Evolutionary conservation across 2,329 filamentous ascomycete species (phyloP), one percentile per base, ranked within the genome.

Genomic region (Pochonia chlamydosporia): DNA sequence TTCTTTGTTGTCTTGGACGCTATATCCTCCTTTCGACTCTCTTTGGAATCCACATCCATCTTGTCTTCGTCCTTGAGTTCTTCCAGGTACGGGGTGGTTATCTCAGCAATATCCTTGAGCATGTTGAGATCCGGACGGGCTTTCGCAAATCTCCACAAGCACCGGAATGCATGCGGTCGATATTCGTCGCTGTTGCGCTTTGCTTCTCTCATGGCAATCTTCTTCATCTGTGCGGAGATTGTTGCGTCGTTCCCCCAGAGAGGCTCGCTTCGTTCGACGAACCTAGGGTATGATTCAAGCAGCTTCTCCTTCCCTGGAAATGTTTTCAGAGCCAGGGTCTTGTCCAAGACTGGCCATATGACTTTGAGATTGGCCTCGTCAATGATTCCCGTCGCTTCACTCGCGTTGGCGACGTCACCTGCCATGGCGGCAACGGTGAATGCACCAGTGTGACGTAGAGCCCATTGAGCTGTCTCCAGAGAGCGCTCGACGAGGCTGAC

Each of bases 291-390:
- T 5, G 87, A 84, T 37, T 82, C 76, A 3, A 97, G 73, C 26
- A 99, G 79, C 55, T 82, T 83, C 66, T 96, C 90, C 63, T 99
- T 99, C 20, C 89, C 89, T 1, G 86, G 78, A 75, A 96, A 99
- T 1, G 91, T 96, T 74, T 96, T 97, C 11, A 95, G 82, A 3
- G 82, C 79, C 35, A 97, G 69, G 1, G 88, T 82, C 59, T 86
- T 89, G 53, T 96, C 89, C 41, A 96, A 74, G 2, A 85, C 79
- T 0, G 88, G 88, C 92, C 92, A 99, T 20, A 96, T 72, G 14
- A 71, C 69, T 54, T 75, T 72, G 16, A 87, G 73, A 35, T 83
- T 81, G 3, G 73, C 60, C 16, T 76, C 72, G 51, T 78, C 80
- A 45, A 89, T 80, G 37, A 80, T 75, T 0, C 78, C 79, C 5